Conservation (phyloP, 495 filamentous ascomycete species). For the Cercophora scortea region DNA sequence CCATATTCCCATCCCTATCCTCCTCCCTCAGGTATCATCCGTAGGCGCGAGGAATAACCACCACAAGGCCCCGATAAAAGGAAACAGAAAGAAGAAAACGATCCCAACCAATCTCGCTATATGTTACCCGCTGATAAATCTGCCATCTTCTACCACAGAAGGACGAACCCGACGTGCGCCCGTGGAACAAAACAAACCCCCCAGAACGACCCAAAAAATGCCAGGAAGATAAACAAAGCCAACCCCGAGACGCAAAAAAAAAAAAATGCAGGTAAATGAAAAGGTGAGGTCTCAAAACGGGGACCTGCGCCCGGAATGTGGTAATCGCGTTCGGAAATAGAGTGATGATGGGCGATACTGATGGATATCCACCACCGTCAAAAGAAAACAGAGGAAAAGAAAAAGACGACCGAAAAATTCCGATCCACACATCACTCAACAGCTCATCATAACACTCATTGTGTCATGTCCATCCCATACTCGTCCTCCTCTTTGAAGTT, state of each 20-base stretch:
- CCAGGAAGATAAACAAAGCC: neutral
- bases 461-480: slow-evolving; percentile 64
- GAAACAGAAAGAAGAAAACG: too few species aligned
- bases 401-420: neutral
- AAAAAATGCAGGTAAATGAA: too few species aligned
- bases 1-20: too few species aligned
- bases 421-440: neutral
- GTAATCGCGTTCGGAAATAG: too few species aligned
- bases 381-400: neutral
- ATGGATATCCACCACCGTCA: neutral
- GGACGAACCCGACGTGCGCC: slow-evolving; percentile 3
- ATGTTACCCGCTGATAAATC: slow-evolving; percentile 5
- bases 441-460: slow-evolving; percentile 12
- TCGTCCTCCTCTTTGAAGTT: slow-evolving; percentile 91
- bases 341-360: too few species aligned
- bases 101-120: neutral
- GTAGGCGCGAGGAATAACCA: too few species aligned
- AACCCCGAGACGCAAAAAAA: neutral
- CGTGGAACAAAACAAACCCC: neutral
- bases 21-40: too few species aligned
- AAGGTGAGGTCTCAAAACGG: too few species aligned
- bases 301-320: too few species aligned
- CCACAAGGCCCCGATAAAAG: too few species aligned
- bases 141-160: slow-evolving; percentile 1
- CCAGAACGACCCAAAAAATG: slow-evolving; percentile 11